A percentile compares a stretch with the other conserved stretches of the same genome.
These are phyloP conservation scores for Ogataea nitratoaversa DNA, from an alignment of 805 yeast species.

Conservation along the genomic window DNA sequence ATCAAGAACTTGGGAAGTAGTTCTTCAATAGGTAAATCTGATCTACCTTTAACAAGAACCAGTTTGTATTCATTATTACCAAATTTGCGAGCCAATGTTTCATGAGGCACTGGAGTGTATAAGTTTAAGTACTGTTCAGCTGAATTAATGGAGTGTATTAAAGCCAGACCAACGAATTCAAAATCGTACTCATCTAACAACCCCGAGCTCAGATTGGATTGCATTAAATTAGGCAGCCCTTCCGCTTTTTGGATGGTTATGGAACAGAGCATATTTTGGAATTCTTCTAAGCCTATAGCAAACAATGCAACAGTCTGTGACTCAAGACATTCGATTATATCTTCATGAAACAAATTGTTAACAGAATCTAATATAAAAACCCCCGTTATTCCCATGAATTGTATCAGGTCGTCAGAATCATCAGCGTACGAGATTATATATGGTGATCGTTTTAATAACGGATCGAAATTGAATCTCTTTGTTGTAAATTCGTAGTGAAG, in stretches of 20 bases:
- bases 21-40: constrained; percentile 57
- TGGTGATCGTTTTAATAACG: constrained; percentile 38
- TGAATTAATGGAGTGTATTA: constrained; percentile 63
- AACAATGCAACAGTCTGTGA: constrained; percentile 39
- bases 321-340: constrained; percentile 35
- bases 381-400: constrained; percentile 33
- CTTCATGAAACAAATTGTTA: constrained; percentile 30
- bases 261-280: constrained; percentile 9
- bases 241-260: not conserved
- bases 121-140: constrained; percentile 41
- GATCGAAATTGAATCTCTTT: constrained; percentile 36
- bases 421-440: constrained; percentile 36
- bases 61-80: constrained; percentile 24
- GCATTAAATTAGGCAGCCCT: constrained; percentile 25
- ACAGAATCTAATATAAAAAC: constrained; percentile 32
- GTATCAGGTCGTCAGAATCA: constrained; percentile 1
- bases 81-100: constrained; percentile 11
- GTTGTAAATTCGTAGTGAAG: constrained; percentile 40
- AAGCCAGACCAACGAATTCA: constrained; percentile 46
- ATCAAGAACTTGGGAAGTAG: constrained; percentile 24
- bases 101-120: constrained; percentile 43
- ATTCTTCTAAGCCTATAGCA: constrained; percentile 26
- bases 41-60: constrained; percentile 55
- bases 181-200: constrained; percentile 12
- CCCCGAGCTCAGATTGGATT: constrained; percentile 7